These are phyloP conservation scores for Pseudogymnoascus sp. DNA, from an alignment of 2,329 filamentous ascomycete species.

Conservation along the genomic window DNA sequence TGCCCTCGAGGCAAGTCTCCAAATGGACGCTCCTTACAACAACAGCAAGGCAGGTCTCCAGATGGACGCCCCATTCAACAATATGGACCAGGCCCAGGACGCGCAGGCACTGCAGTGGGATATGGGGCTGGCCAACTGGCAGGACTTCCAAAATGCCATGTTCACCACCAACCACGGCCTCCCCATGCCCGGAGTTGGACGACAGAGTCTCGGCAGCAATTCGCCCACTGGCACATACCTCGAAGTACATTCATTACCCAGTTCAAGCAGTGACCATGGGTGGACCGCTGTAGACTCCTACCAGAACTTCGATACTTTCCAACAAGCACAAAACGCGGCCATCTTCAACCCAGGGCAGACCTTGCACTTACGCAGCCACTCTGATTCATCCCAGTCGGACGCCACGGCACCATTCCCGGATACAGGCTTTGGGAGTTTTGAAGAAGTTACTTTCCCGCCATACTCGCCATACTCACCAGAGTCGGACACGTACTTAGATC, in stretches of 20 bases:
- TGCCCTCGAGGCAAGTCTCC: constrained; percentile 48
- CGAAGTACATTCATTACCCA: constrained; percentile 73
- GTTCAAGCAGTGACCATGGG: constrained; percentile 74
- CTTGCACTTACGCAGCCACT: constrained; percentile 76
- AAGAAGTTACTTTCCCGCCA: constrained; percentile 59
- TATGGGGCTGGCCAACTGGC: constrained; percentile 62
- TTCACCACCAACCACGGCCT: constrained; percentile 41
- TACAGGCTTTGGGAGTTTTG: constrained; percentile 65
- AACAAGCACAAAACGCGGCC: constrained; percentile 47
- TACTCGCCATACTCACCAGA: constrained; percentile 75
- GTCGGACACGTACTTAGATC: constrained; percentile 65
- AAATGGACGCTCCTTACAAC: constrained; percentile 55
- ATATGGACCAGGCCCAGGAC: constrained; percentile 45
- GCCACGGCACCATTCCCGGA: constrained; percentile 48
- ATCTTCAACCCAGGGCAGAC: constrained; percentile 92
- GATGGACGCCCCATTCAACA: constrained; percentile 54
- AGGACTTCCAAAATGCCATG: constrained; percentile 68
- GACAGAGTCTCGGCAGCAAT: constrained; percentile 46
- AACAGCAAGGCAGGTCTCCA: constrained; percentile 37
- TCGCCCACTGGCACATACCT: constrained; percentile 74
- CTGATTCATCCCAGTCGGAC: constrained; percentile 73
- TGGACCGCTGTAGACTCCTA: constrained; percentile 72
- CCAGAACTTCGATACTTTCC: constrained; percentile 60
- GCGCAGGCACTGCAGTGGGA: constrained; percentile 51
- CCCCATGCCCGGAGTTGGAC: constrained; percentile 34